phyloP scores from a whole-genome alignment of 2,329 filamentous ascomycete species.

The Pseudocercospora pini-densiflorae region DNA sequence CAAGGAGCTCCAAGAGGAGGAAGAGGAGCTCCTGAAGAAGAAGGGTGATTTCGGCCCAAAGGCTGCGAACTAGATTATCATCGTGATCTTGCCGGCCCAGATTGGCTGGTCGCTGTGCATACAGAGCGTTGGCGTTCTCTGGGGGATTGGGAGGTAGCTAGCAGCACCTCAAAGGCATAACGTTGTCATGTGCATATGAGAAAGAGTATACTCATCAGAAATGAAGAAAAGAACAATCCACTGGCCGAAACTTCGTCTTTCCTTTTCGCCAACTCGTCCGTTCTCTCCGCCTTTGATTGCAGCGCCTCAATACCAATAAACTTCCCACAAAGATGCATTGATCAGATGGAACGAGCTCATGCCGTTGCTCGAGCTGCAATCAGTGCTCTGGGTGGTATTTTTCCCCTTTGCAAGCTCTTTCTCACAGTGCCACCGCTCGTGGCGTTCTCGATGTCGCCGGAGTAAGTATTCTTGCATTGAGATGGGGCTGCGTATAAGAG shows the following conservation, averaged over 20 bases:
- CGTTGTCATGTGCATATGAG: not conserved
- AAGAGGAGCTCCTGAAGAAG: constrained; percentile 65
- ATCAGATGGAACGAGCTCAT: too few relatives aligned
- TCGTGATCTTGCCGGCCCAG: not conserved
- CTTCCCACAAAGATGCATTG: too few relatives aligned
- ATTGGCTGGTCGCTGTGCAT: not conserved
- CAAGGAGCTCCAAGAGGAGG: constrained; percentile 69
- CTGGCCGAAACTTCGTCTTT: not conserved
- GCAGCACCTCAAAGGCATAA: not conserved
- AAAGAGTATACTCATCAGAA: not conserved
- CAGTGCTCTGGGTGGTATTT: too few relatives aligned
- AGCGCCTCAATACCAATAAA: not conserved
- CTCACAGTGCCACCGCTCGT: too few relatives aligned
- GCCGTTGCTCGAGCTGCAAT: too few relatives aligned
- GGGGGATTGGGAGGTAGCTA: not conserved
- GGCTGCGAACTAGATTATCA: constrained; percentile 30
- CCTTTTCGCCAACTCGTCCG: not conserved
- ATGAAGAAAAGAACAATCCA: not conserved
- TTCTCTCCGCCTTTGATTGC: not conserved
- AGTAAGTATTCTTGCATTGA: too few relatives aligned
- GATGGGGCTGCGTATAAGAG: too few relatives aligned
- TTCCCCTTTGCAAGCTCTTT: too few relatives aligned
- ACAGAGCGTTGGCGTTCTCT: constrained; percentile 6
- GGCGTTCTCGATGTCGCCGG: too few relatives aligned
- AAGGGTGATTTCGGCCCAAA: constrained; percentile 56